Evolutionary conservation across 164 flowering plant species (phyloP), one percentile per base, ranked within the genome.

Genomic region (Chimonanthus praecox): DNA sequence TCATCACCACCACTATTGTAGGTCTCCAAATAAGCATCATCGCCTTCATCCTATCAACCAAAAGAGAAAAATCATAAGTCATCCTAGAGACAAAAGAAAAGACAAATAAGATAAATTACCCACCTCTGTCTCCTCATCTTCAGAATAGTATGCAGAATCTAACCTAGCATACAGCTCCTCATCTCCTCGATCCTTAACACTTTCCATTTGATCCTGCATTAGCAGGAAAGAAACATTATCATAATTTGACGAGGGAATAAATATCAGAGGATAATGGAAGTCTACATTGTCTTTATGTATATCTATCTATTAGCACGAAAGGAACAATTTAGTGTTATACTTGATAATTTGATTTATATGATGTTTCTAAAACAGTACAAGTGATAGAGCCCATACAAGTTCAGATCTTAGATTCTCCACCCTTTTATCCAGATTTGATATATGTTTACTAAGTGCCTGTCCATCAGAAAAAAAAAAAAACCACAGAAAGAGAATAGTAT

Each of bases 371-470:
- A 33, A 71, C 43, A 54, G 43, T 44, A 58, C 46, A 33, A 33
- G 20, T 9, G 44, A 7, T 58, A 73, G 72, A 80, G 76, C 58
- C 13, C 91, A 6, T 87, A 94, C 99, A 64, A 95, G 85, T 87
- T 95, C 98, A 21, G 88, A 81, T 85, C 87, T 86, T 54, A 95
- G 80, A 69, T 75, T 80, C 46, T 77, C 89, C 81, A 84, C 89
- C 72, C 78, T 84, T 69, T 61, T 77, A 51, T 84, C 85, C 85
- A 95, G 70, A 64, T 77, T 78, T 16, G 91, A 83, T 60, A 91
- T 75, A 74, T 95, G 94, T 49, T 80, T 89, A n/a, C 78, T 66
- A 33, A 95, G 88, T 67, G 96, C 99, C 99, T 95, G 92, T 74
- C 73, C 43, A 67, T 73, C 71, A 69, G 80, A 73, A 10, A 33